Base-by-base conservation (phyloP, 805 yeast species). In the Metschnikowia henanensis region DNA sequence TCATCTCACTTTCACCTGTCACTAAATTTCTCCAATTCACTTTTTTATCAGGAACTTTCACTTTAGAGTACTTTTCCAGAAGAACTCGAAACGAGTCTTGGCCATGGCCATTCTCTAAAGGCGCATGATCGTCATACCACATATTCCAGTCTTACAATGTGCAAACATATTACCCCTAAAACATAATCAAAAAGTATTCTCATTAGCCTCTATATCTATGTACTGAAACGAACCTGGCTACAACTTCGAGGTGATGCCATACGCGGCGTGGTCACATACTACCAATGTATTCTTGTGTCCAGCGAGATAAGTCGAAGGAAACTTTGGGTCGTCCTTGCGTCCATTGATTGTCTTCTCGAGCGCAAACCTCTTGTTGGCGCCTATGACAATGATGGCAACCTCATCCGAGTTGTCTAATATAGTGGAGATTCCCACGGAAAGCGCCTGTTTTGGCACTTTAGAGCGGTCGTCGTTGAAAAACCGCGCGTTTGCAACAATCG, bases 391-490 rank as follows among this genome's bases (percentile, higher is more conserved):
- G 36, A 79, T 68, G 20, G 72, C 68, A 13, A 79, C 62, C 54
- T 79, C 83, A 37, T 75, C 68, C 2, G 83, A 76, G 53, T 72
- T 77, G 49, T 76, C 80, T 48, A 79, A 62, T 33, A 79, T 72
- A 15, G 84, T 79, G 16, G 83, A 70, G 39, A 79, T 77, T 12
- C 84, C 84, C 20, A 79, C 83, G 21, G 75, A 68, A 18, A 79
- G 62, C 0, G 83, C 84, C 31, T 51, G 59, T 30, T 62, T 67
- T 5, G 84, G 84, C 35, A 79, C 83, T 47, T 73, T 70, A 13
- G 64, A 53, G 37, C 49, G 49, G 49, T 76, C 77, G 46, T 72
- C 67, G 36, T 62, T 65, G 53, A 79, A 79, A 52, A 79, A 79
- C 35, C 83, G 64, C 13, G 75, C 68, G 57, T 79, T 79, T 34